phyloP scores from a whole-genome alignment of 352 stramenopile species.

The Globisporangium spinosum region DNA sequence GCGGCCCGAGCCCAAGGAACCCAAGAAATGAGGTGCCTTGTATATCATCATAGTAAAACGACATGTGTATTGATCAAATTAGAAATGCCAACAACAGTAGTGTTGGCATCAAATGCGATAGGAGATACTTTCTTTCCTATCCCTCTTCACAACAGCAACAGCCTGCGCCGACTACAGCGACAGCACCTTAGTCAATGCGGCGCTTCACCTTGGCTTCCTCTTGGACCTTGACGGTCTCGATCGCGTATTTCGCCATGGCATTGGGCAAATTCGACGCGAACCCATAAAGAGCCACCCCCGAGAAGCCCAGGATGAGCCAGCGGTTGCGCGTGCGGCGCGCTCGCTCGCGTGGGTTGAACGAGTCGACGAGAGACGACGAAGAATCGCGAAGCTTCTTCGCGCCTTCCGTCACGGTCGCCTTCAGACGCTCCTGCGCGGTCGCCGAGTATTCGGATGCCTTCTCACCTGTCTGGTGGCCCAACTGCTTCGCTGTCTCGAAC shows the following conservation, averaged over 20 bases:
- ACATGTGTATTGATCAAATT: background rate
- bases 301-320: conserved; percentile 50
- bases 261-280: conserved; percentile 59
- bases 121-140: background rate
- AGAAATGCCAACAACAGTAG: background rate
- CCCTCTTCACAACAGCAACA: background rate
- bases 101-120: background rate
- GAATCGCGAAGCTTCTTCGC: conserved; percentile 47
- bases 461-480: conserved; percentile 23
- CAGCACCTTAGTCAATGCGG: conserved; percentile 5
- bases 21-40: conserved; percentile 15
- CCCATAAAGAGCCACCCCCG: conserved; percentile 68
- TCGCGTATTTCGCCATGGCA: conserved; percentile 64
- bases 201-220: conserved; percentile 40
- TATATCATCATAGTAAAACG: background rate
- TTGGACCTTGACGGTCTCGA: conserved; percentile 58
- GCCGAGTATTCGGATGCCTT: conserved; percentile 25
- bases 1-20: conserved; percentile 25
- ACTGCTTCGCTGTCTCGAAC: conserved; percentile 18
- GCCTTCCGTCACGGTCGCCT: conserved; percentile 30
- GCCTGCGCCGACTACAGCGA: background rate
- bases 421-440: conserved; percentile 36
- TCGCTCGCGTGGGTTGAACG: conserved; percentile 43
- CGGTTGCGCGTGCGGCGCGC: conserved; percentile 52
- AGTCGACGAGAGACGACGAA: conserved; percentile 46